These are phyloP conservation scores for Trametes meyenii DNA, from an alignment of 768 basidiomycete genomes.

Conservation along the genomic window DNA sequence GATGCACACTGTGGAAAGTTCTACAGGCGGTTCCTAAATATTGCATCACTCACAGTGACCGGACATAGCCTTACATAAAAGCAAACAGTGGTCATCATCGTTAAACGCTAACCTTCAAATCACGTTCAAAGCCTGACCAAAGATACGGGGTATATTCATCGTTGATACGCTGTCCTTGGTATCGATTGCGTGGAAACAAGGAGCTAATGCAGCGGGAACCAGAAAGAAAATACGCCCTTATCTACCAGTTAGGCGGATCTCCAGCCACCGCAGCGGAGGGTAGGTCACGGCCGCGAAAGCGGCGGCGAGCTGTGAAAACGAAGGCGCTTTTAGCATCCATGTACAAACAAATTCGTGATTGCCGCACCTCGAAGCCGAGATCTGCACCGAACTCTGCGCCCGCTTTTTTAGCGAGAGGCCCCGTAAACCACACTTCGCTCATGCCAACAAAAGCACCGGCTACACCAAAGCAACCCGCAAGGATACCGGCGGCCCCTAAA, in stretches of 20 bases:
- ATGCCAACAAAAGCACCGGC: constrained; percentile 54
- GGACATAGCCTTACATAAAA: no score
- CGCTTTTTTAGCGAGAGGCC: constrained; percentile 48
- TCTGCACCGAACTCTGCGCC: constrained; percentile 51
- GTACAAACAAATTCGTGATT: not conserved
- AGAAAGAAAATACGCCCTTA: constrained; percentile 17
- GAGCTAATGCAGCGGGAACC: no score
- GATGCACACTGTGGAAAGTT: no score
- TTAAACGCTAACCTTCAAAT: no score
- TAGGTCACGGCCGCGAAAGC: constrained; percentile 50
- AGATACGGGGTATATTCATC: no score
- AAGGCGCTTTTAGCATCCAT: not conserved
- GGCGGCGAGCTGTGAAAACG: constrained; percentile 43
- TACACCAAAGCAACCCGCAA: constrained; percentile 50
- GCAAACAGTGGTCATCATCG: no score
- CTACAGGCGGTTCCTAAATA: no score
- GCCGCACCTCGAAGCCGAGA: constrained; percentile 54
- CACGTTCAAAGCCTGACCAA: no score
- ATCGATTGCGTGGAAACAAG: no score
- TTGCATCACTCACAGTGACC: no score
- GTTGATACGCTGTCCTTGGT: no score
- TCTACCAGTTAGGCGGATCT: constrained; percentile 48
- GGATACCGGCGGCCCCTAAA: constrained; percentile 49
- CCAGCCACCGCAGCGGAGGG: constrained; percentile 51
- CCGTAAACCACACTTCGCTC: constrained; percentile 56